Evolutionary conservation across 2,329 filamentous ascomycete genomes (phyloP), one percentile per base, ranked within the genome.

Genomic region (Cercospora sp.): DNA sequence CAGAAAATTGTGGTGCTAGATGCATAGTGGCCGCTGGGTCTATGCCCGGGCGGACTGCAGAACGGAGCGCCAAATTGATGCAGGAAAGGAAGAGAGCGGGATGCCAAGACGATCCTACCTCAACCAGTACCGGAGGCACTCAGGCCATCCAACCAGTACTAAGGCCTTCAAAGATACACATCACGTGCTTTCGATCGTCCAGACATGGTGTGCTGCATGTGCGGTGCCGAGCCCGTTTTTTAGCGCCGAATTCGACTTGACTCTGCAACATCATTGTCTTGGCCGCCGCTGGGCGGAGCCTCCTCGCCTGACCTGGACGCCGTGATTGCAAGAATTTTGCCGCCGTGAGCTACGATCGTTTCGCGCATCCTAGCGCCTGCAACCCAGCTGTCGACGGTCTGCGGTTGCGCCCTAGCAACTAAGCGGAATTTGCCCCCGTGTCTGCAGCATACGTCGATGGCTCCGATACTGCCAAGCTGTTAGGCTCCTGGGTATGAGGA

Each of bases 251-350:
- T 7, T 12, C 28, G 2, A 9, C 28, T 59, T 23, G 26, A 26
- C 53, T 62, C 62, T 31, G 61, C 55, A 30, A 60, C 62, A 40
- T 59, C 48, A 36, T 16, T 26, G 33, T 53, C 59, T 63, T 65
- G 63, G 57, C 62, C 62, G 62, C 61, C 61, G 61, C 61, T 57
- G 62, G 62, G 62, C 62, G 62, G 51, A 64, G 62, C 36, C 51
- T 59, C 33, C 33, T 64, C 62, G 62, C 62, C 20, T 58, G 61
- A 57, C 61, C n/a, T 26, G 13, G 61, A 2, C 3, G 61, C 53
- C 61, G 48, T 63, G 60, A 63, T 63, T 53, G 60, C 59, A 60
- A 66, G 48, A 61, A 63, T 66, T 60, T 63, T 58, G 59, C 64
- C 58, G 45, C 59, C 60, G 53, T 12, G 53, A 23, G 42, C 28